phyloP scores from a whole-genome alignment of 2,329 filamentous ascomycete genomes.

The Cyclaneusma minus region DNA sequence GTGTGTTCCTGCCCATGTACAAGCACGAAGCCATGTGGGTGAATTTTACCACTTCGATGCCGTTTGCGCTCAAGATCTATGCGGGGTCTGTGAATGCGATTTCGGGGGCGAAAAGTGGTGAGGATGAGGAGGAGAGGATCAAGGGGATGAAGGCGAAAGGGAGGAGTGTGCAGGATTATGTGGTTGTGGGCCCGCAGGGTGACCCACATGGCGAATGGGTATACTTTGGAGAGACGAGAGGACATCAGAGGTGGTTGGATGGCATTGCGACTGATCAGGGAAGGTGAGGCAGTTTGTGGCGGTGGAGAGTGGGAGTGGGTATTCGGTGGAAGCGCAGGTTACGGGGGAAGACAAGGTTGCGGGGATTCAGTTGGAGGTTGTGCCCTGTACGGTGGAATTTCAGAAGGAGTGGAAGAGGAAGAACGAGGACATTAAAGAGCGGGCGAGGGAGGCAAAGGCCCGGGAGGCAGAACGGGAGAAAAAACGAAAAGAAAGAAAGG shows the following conservation, averaged over 20 bases:
- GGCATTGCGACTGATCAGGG: conserved; percentile 21
- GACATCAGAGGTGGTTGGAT: conserved; percentile 25
- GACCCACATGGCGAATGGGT: too few relatives aligned
- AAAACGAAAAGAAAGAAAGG: too few relatives aligned
- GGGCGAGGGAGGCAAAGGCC: too few relatives aligned
- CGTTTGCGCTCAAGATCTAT: conserved; percentile 24
- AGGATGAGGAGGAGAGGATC: too few relatives aligned
- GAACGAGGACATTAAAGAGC: too few relatives aligned
- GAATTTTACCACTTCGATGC: conserved; percentile 11
- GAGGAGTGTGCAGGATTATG: conserved; percentile 24
- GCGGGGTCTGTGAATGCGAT: conserved; percentile 25
- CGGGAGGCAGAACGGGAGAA: too few relatives aligned
- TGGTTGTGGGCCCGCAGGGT: conserved; percentile 26
- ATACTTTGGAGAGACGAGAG: too few relatives aligned
- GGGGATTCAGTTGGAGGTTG: conserved; percentile 26
- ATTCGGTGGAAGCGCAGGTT: conserved; percentile 25
- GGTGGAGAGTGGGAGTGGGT: conserved; percentile 22
- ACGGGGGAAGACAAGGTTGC: conserved; percentile 21
- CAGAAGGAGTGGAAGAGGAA: too few relatives aligned
- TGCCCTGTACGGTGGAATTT: too few relatives aligned
- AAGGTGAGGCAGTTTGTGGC: conserved; percentile 27
- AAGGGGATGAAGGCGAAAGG: too few relatives aligned
- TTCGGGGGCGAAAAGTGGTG: too few relatives aligned
- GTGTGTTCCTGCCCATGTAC: conserved; percentile 31
- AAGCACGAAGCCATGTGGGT: conserved; percentile 28